Evolutionary conservation across 78 protist genomes (phyloP), one percentile per base, ranked within the genome.

Genomic region (Dictyostelium citrinum): DNA sequence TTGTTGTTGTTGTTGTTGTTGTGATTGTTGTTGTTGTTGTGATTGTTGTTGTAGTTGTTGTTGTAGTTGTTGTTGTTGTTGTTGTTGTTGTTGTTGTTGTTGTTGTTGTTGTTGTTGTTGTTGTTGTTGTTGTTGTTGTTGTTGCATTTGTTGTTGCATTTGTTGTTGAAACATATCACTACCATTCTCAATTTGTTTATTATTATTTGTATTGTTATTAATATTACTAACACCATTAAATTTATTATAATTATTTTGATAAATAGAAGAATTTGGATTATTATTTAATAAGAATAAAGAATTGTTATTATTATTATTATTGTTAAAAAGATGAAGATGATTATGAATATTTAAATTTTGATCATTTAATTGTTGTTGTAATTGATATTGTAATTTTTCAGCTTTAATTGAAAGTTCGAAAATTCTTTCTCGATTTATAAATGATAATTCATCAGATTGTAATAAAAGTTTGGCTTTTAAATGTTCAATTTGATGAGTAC

Each of bases 221-320:
- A 27, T 55, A 17, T 31, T 27, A 80, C 22, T 80, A 8, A 0
- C 3, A 41, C 41, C 0, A 75, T 75, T 75, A 41, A 75, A 75
- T 75, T 41, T 75, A 75, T 70, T 70, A 70, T 29, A 70, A 70
- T 70, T 75, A 75, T 75, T 75, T 22, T 75, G 61, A 75, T 43
- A 41, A 75, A 41, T 6, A 11, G 49, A 22, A 17, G 55, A 37
- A 37, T 72, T 72, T 11, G 27, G 27, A 72, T 72, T 72, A n/a
- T 75, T 17, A 22, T 76, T 39, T 20, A 37, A 20, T 1, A 37
- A 8, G 24, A 37, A 20, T 8, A 37, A 20, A 43, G 24, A 20
- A 43, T 24, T 76, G 24, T n/a, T 41, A 43, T 41, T 24, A 76
- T 76, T 76, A 10, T 8, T n/a, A 24, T 43, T 71, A 71, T 71